These are phyloP conservation scores for Aegilops tauschii DNA, from an alignment of 176 grass and related monocot species.

Conservation along the genomic window DNA sequence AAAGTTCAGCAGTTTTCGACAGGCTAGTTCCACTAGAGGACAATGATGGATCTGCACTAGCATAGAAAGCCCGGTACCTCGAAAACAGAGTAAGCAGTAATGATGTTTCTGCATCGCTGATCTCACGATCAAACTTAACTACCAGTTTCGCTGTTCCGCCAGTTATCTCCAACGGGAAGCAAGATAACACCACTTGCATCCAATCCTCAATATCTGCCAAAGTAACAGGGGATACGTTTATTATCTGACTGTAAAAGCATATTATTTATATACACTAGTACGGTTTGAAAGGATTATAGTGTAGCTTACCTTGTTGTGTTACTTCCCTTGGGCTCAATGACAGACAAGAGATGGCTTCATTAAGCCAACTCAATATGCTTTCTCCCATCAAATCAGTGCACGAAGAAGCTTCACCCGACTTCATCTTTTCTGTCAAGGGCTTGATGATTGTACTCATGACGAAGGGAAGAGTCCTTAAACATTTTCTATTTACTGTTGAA, in stretches of 20 bases:
- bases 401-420: slow-evolving; percentile 19
- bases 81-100: slow-evolving; percentile 63
- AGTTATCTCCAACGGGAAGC: slow-evolving; percentile 58
- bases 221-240: slow-evolving; percentile 27
- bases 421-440: slow-evolving; percentile 37
- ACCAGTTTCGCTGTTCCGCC: slow-evolving; percentile 52
- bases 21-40: slow-evolving; percentile 6
- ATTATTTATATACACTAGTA: background rate
- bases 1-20: slow-evolving; percentile 50
- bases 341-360: slow-evolving; percentile 62
- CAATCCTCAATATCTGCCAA: slow-evolving; percentile 70
- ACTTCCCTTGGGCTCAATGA: slow-evolving; percentile 33
- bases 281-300: slow-evolving; percentile 1
- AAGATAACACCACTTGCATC: slow-evolving; percentile 77
- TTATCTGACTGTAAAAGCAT: slow-evolving; percentile 20
- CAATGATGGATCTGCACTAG: slow-evolving; percentile 5
- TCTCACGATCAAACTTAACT: slow-evolving; percentile 46
- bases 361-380: slow-evolving; percentile 74
- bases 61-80: slow-evolving; percentile 54
- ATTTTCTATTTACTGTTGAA: slow-evolving; percentile 45
- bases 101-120: slow-evolving; percentile 50
- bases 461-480: slow-evolving; percentile 61
- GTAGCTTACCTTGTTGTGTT: slow-evolving; percentile 50
- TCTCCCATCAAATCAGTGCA: slow-evolving; percentile 45
- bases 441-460: slow-evolving; percentile 57